Evolutionary conservation across 306 rosid genomes (phyloP).

Genomic region (Cicer yamashitae): DNA sequence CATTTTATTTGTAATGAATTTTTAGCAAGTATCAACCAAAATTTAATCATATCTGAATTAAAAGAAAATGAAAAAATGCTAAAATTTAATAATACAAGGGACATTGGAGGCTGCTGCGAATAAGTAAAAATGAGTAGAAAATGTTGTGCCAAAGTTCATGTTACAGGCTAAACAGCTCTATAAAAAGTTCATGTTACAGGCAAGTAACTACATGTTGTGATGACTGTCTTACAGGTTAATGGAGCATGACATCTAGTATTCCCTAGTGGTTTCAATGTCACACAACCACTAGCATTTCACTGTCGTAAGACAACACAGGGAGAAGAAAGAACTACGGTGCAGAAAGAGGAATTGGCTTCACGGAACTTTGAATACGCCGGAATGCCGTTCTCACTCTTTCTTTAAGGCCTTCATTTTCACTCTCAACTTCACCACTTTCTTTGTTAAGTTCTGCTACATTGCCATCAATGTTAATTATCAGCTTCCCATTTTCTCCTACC

Average conservation of each 20-base stretch:
- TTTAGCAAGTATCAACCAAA: not conserved
- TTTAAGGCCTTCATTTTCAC: conserved; percentile 89
- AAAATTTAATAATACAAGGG: not conserved
- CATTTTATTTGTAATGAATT: no score
- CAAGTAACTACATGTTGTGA: not conserved
- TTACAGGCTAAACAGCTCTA: no score
- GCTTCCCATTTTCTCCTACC: conserved; percentile 79
- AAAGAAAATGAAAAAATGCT: not conserved
- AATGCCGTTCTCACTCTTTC: conserved; percentile 83
- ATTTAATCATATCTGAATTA: not conserved
- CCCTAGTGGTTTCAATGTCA: not conserved
- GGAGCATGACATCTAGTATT: conserved; percentile 3
- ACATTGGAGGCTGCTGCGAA: not conserved
- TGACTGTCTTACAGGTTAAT: conserved; percentile 24
- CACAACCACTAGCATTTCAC: conserved; percentile 9
- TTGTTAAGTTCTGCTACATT: conserved; percentile 78
- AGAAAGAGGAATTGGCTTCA: conserved; percentile 80
- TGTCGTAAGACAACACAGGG: conserved; percentile 1
- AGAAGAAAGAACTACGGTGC: conserved; percentile 47
- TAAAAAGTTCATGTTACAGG: not conserved
- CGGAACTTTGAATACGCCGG: conserved; percentile 71
- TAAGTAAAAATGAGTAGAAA: not conserved
- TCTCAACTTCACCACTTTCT: conserved; percentile 81
- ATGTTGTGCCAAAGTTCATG: not conserved
- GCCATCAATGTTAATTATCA: conserved; percentile 82